Evolutionary conservation across 495 filamentous ascomycete genomes (phyloP), one percentile per base, ranked within the genome.

Genomic region (Penicillium taxi): DNA sequence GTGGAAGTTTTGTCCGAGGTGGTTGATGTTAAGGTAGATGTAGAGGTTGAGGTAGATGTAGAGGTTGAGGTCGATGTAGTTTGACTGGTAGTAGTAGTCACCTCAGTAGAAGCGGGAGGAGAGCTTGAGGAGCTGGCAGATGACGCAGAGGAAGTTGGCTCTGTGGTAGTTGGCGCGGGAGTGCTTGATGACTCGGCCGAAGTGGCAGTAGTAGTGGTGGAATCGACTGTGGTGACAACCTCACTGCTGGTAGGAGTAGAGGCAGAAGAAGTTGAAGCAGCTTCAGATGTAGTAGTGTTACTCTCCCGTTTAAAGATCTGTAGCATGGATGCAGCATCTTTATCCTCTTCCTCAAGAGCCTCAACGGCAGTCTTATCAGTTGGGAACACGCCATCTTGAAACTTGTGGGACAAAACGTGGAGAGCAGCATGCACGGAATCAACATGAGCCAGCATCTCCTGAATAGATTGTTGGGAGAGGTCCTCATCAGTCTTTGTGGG

Each of bases 331-430:
- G 67, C 71, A 42, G 72, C 53, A 23, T 48, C 56, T 20, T 65
- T 48, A 35, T 72, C 56, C 42, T 72, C 69, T 18, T 51, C 51
- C 50, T 69, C 55, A 35, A 74, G 55, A 31, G 64, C 67, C 52
- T 72, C 60, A 20, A 66, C 57, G 32, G 69, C 70, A 17, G 49
- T 52, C 26, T 56, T 55, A 48, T 73, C 67, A 53, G 61, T 62
- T 13, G 42, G 52, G 43, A 65, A 74, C 48, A 73, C 61, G 45
- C 72, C 73, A 50, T 75, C 56, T 38, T 67, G 59, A 50, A 69
- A 76, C 47, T 65, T 69, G 26, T 53, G 55, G 37, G 67, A 62
- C 32, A 69, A 55, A 35, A 53, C 53, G 45, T 75, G 71, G 31
- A 75, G 56, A 29, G 63, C 67, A 36, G 63, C 60, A 52, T 76